A percentile compares a stretch with the other conserved stretches of the same genome.
Evolutionary conservation across 2,329 filamentous ascomycete species (phyloP).

Genomic region (Penicillium olsonii): DNA sequence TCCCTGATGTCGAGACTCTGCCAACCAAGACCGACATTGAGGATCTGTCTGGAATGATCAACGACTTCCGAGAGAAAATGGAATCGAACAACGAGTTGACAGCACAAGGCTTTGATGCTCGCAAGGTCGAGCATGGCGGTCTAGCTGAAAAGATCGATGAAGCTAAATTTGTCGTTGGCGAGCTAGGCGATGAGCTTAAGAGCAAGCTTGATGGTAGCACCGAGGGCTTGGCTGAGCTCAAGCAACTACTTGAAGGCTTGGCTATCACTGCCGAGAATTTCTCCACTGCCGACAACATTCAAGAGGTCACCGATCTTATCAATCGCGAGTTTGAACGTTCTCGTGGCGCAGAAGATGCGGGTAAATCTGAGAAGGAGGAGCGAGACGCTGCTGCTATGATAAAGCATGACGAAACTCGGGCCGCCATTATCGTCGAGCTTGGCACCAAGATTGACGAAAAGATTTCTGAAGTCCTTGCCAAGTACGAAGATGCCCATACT

Average conservation of each 20-base stretch:
- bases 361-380: conserved; percentile 75
- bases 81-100: conserved; percentile 71
- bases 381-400: conserved; percentile 56
- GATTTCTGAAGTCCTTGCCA: conserved; percentile 76
- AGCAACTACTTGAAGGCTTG: conserved; percentile 66
- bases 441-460: conserved; percentile 70
- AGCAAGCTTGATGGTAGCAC: conserved; percentile 75
- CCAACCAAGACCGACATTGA: conserved; percentile 76
- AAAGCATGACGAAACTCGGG: conserved; percentile 62
- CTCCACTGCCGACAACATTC: conserved; percentile 61
- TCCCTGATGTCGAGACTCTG: conserved; percentile 69
- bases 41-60: conserved; percentile 69
- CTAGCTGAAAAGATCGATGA: conserved; percentile 77
- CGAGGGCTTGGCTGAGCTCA: conserved; percentile 61
- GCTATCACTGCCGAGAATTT: conserved; percentile 58
- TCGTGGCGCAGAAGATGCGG: conserved; percentile 73
- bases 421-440: conserved; percentile 56
- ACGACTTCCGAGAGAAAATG: conserved; percentile 65
- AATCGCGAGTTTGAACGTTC: conserved; percentile 86
- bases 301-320: conserved; percentile 72
- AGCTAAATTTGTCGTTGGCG: conserved; percentile 74
- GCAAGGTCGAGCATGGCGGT: conserved; percentile 78
- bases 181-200: conserved; percentile 75
- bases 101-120: conserved; percentile 77
- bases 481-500: conserved; percentile 83